Evolutionary conservation across 495 filamentous ascomycete genomes (phyloP), one percentile per base, ranked within the genome.

Genomic region (Penicillium antarcticum): DNA sequence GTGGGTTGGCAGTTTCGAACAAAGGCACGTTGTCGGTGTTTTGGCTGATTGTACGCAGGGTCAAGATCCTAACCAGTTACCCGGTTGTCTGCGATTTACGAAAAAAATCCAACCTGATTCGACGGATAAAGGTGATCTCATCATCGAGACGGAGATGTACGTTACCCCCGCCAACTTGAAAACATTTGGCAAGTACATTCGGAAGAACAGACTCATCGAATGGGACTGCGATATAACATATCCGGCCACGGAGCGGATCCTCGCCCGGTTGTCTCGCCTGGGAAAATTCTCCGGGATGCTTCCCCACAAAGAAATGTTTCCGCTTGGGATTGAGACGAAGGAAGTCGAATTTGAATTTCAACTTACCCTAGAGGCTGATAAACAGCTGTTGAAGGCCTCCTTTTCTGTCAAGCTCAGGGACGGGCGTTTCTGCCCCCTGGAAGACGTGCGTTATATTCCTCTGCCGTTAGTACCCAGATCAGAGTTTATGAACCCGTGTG

Each of bases 201-300:
- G 33, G 9, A 35, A 35, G 8, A 35, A 35, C 42, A 16, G n/a
- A 10, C 13, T 32, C 7, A 45, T 45, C 29, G 42, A 32, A 10
- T 45, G 42, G 42, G 24, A 31, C 8, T 45, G 42, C 17, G 23
- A 45, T 13, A 45, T 45, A 11, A 45, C 42, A 21, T 45, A 45
- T 19, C 42, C 42, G 31, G 42, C 26, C 24, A 45, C 23, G 26
- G 42, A 45, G 5, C 11, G 17, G 18, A 33, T 32, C 14, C 12
- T 45, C 21, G 11, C 24, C 8, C 16, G 14, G 2, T 31, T 45
- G 3, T 45, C 26, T 14, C 42, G 29, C 29, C 42, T 45, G 14
- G 42, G 42, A 8, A 45, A 24, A 14, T 29, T 45, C 31, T 45
- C 23, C 7, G 42, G 42, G 7, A 34, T 14, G 14, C 24, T 45